These are phyloP conservation scores for Ophiosphaerella herpotricha DNA, from an alignment of 2,329 filamentous ascomycete genomes.

Conservation along the genomic window DNA sequence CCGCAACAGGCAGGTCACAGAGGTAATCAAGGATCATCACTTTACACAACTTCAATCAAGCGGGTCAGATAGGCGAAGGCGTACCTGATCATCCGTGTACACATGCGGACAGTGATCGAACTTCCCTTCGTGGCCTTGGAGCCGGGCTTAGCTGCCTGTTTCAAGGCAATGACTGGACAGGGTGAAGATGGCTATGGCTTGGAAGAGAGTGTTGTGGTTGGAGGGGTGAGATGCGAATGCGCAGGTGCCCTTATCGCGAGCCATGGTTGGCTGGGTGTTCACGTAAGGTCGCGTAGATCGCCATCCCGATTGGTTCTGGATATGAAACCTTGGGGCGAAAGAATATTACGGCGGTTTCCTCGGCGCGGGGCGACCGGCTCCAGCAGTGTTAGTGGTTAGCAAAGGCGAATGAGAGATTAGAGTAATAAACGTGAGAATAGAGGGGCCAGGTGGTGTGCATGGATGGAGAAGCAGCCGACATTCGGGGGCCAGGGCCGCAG, in stretches of 20 bases:
- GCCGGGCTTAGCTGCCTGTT: constrained; percentile 33
- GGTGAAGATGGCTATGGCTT: constrained; percentile 24
- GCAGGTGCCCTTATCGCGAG: constrained; percentile 36
- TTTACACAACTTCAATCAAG: constrained; percentile 20
- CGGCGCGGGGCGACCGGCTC: constrained; percentile 22
- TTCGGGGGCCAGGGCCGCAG: neutral
- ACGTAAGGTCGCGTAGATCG: constrained; percentile 18
- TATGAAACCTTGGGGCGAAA: constrained; percentile 17
- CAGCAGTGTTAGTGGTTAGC: constrained; percentile 11
- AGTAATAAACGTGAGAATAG: constrained; percentile 24
- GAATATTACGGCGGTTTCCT: constrained; percentile 16
- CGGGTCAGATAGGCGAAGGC: constrained; percentile 14
- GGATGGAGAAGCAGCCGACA: neutral
- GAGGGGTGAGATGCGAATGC: constrained; percentile 9
- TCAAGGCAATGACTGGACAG: constrained; percentile 17
- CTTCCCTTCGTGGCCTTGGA: constrained; percentile 34
- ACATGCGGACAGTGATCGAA: constrained; percentile 17
- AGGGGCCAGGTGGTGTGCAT: neutral
- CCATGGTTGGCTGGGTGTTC: constrained; percentile 30
- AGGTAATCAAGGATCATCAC: constrained; percentile 20
- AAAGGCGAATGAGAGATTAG: constrained; percentile 27
- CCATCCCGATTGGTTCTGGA: constrained; percentile 30
- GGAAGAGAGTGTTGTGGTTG: constrained; percentile 14
- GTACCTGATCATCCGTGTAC: constrained; percentile 27
- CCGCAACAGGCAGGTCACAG: constrained; percentile 34